Base-by-base conservation (phyloP, 306 rosid species). In the Corylus avellana region DNA sequence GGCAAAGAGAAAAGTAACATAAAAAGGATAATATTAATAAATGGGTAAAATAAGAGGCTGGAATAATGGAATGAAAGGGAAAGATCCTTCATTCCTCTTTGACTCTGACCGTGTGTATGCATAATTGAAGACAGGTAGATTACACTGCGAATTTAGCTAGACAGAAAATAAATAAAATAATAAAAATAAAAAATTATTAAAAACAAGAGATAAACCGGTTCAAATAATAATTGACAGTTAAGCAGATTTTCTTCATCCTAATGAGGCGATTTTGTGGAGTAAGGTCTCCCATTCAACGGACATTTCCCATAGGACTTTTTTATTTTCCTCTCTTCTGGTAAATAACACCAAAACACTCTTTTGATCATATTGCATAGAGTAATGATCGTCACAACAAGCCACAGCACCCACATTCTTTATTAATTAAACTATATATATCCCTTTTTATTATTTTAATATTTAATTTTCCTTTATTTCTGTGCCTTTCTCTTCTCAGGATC, bases 281-380 rank as follows among this genome's bases (percentile, higher is more conserved):
- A 79, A 85, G 97, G 99, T 95, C 89, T 86, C 97, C 90, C 81
- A 77, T 91, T 93, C 97, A 91, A 93, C 94, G 85, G 86, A 90
- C 97, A 95, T 77, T 88, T 86, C 87, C 89, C 89, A 89, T 81
- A 85, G 57, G 59, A 78, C 44, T 57, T 16, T 22, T 4, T 22
- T 46, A 11, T 4, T 49, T 35, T 44, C 4, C 39, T 10, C 53
- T 39, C 47, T 55, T 56, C 35, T 1, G 42, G 25, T 12, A 77
- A 77, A 66, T 76, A 50, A 25, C 4, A 22, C 70, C 47, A 25
- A 58, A 58, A 20, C 14, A 9, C 64, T 22, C 14, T 49, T 49
- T 58, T 58, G 37, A 22, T 22, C 35, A 8, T 25, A 42, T 0
- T 58, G 35, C 5, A 10, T 10, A 12, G n/a, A n/a, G n/a, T n/a